phyloP scores from a whole-genome alignment of 495 filamentous ascomycete species.

The Penicillium ochrochloron region DNA sequence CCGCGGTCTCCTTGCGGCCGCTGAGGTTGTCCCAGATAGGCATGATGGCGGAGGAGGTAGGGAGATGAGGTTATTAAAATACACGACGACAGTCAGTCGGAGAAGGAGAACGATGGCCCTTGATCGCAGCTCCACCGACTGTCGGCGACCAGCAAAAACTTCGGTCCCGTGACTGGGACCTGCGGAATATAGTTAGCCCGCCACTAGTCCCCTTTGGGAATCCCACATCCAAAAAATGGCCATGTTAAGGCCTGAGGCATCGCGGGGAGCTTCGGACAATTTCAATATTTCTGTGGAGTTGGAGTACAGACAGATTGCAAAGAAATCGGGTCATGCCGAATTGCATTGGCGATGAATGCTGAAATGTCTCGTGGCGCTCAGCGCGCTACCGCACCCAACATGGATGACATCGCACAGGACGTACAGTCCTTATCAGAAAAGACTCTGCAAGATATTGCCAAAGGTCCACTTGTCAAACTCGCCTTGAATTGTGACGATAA shows the following conservation, averaged over 20 bases:
- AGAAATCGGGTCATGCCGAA: conserved; percentile 26
- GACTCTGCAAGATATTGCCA: conserved; percentile 42
- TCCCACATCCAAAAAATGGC: conserved; percentile 33
- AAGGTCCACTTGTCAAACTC: conserved; percentile 47
- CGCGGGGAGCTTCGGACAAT: conserved; percentile 30
- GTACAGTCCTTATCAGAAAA: conserved; percentile 47
- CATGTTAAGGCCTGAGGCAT: conserved; percentile 31
- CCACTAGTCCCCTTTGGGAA: conserved; percentile 34
- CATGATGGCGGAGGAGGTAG: conserved; percentile 52
- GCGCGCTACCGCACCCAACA: conserved; percentile 24
- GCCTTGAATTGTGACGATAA: conserved; percentile 38
- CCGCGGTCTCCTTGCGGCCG: conserved; percentile 74
- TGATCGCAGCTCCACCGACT: conserved; percentile 36
- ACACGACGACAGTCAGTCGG: conserved; percentile 22
- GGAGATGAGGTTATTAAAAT: conserved; percentile 34
- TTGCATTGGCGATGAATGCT: conserved; percentile 30
- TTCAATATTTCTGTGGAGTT: conserved; percentile 21
- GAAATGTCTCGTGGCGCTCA: conserved; percentile 24
- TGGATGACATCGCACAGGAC: conserved; percentile 43
- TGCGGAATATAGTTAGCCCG: conserved; percentile 35
- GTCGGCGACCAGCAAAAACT: conserved; percentile 47
- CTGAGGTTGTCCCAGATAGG: conserved; percentile 87
- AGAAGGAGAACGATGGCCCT: conserved; percentile 31
- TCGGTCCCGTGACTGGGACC: conserved; percentile 44
- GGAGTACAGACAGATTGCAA: conserved; percentile 5